phyloP scores from a whole-genome alignment of 78 protist species.

The Dictyostelium firmibasis region DNA sequence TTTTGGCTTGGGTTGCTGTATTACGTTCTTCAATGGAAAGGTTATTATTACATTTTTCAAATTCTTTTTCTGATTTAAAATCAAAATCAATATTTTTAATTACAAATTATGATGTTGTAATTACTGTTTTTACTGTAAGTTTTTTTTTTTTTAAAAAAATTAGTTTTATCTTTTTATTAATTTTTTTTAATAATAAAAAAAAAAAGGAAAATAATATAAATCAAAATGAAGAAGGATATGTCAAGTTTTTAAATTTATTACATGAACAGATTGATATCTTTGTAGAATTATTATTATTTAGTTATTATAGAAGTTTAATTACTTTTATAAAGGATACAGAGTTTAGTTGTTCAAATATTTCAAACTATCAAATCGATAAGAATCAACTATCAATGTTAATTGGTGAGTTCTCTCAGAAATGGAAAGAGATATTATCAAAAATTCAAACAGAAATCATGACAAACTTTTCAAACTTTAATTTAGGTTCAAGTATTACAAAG shows the following conservation, averaged over 20 bases:
- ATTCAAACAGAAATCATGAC: conserved; percentile 58
- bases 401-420: conserved; percentile 30
- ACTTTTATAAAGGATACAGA: conserved; percentile 41
- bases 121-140: conserved; percentile 31
- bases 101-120: conserved; percentile 63
- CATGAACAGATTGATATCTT: conserved; percentile 32
- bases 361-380: background rate
- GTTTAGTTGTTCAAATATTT: background rate
- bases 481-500: conserved; percentile 54
- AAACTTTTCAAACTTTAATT: conserved; percentile 44
- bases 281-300: conserved; percentile 17
- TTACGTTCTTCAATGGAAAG: conserved; percentile 59
- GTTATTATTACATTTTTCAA: conserved; percentile 11
- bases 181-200: background rate
- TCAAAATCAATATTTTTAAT: conserved; percentile 52
- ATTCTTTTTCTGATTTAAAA: conserved; percentile 19
- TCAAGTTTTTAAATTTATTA: background rate
- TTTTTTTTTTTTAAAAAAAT: background rate
- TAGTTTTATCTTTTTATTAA: background rate
- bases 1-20: conserved; percentile 63
- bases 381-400: background rate
- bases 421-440: conserved; percentile 39
- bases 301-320: conserved; percentile 25
- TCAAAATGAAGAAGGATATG: conserved; percentile 28
- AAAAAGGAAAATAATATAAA: conserved; percentile 42